Conservation (phyloP, 2,329 filamentous ascomycete genomes). For the Rhinocladiella mackenziei region DNA sequence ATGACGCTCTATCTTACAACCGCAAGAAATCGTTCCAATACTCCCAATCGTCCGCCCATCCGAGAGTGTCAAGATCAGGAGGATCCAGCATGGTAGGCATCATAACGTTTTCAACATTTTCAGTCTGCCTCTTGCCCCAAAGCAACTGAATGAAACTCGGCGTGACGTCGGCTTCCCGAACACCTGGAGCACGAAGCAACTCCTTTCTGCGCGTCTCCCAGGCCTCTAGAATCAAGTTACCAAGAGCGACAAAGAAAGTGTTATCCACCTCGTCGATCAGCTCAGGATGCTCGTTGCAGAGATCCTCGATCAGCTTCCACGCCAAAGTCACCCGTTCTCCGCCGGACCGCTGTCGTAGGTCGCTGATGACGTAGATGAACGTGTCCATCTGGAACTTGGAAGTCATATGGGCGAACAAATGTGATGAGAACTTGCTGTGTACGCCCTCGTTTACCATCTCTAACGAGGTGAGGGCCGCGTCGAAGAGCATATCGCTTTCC, state of each 20-base stretch:
- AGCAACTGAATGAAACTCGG: constrained; percentile 4
- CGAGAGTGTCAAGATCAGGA: background rate
- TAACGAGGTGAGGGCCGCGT: constrained; percentile 5
- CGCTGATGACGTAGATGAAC: constrained; percentile 13
- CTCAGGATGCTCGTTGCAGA: constrained; percentile 13
- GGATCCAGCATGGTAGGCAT: constrained; percentile 1
- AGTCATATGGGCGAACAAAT: constrained; percentile 16
- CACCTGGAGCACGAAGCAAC: background rate
- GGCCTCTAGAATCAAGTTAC: constrained; percentile 16
- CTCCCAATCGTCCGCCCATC: constrained; percentile 9
- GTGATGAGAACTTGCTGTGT: constrained; percentile 12
- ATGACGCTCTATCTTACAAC: too few relatives aligned
- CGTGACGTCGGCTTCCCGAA: constrained; percentile 2
- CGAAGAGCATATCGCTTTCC: constrained; percentile 16
- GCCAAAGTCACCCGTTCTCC: constrained; percentile 14
- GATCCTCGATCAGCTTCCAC: constrained; percentile 17
- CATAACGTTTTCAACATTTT: constrained; percentile 1
- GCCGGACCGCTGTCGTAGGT: constrained; percentile 8
- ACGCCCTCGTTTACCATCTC: constrained; percentile 11
- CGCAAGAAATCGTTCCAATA: constrained; percentile 8
- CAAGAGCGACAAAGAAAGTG: constrained; percentile 8
- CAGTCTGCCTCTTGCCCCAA: constrained; percentile 5
- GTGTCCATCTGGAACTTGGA: constrained; percentile 14
- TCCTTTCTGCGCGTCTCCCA: constrained; percentile 13
- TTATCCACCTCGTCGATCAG: constrained; percentile 12